Base-by-base conservation (phyloP, 2,329 filamentous ascomycete species). In the Neurospora sp. region DNA sequence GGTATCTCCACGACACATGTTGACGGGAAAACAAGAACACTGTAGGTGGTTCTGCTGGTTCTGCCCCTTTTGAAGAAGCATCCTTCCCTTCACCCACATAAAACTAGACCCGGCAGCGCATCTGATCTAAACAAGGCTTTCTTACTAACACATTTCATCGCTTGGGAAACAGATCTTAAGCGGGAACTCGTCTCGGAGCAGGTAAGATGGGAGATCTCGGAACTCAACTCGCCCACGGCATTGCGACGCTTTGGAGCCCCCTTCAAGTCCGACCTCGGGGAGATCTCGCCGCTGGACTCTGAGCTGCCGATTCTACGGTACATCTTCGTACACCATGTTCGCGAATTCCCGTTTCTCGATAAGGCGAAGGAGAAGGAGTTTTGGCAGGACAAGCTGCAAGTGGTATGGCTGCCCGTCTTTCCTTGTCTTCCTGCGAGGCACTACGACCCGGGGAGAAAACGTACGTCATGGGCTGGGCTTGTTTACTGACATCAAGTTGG, bases 311-410 rank as follows among this genome's bases (percentile, higher is more conserved):
- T 99, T 73, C 84, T 99, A 72, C 89, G 96, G 74, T 98, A 96
- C 82, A 97, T 99, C 77, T 99, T 99, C 78, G 96, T 98, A 69
- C 91, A 98, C 78, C 94, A 98, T 89, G 89, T 99, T 71, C 93
- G 96, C 77, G 96, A 98, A 77, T 99, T 99, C 77, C 96, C 96
- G 1, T 99, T 99, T 78, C 87, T 99, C 73, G 93, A 99, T 81
- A 93, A 97, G 84, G 96, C 96, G 28, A 91, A 89, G 77, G 96
- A 99, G 86, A 97, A 98, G 86, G 96, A 99, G 81, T 99, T 99
- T 78, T 99, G 96, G 96, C 96, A 99, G 82, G 93, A 98, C 79
- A 98, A 97, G 80, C 84, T 99, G 72, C 96, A 99, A 84, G 88
- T 94, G 78, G 93, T 97, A 82, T 75, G 91, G 89, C 70, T 17